Evolutionary conservation across 805 yeast genomes (phyloP).

Genomic region (Yamadazyma sp.): DNA sequence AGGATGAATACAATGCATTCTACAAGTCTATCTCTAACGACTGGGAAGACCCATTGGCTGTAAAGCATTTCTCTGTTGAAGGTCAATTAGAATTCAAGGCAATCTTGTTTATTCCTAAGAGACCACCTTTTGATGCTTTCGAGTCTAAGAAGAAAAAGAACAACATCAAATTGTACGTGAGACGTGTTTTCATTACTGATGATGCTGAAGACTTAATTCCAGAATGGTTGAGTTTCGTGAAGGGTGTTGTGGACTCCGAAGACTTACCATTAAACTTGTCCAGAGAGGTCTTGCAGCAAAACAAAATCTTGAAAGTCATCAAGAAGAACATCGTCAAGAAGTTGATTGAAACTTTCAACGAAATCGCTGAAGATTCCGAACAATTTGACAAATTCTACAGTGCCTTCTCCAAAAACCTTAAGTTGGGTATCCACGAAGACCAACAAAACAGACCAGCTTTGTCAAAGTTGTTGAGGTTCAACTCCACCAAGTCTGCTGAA

Average conservation of each 20-base stretch:
- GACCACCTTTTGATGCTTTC: constrained; percentile 98
- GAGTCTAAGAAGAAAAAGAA: constrained; percentile 99
- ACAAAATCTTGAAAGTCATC: constrained; percentile 98
- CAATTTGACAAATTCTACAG: constrained; percentile 98
- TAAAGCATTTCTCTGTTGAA: constrained; percentile 99
- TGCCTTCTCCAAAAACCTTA: constrained; percentile 97
- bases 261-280: constrained; percentile 99
- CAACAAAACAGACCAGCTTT: constrained; percentile 94
- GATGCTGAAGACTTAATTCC: constrained; percentile 99
- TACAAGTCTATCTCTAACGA: constrained; percentile 99
- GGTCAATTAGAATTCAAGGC: constrained; percentile 99
- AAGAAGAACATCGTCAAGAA: constrained; percentile 99
- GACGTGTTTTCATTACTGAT: constrained; percentile 99
- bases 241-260: constrained; percentile 99
- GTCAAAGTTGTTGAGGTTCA: constrained; percentile 94
- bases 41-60: constrained; percentile 99
- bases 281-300: constrained; percentile 99
- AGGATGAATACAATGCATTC: constrained; percentile 98
- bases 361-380: constrained; percentile 98
- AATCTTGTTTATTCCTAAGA: constrained; percentile 93
- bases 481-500: constrained; percentile 93
- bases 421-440: constrained; percentile 99
- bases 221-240: constrained; percentile 96
- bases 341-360: constrained; percentile 97
- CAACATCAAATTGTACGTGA: constrained; percentile 97